A percentile compares a stretch with the other conserved stretches of the same genome.
These are phyloP conservation scores for Metschnikowia noctiluminum DNA, from an alignment of 805 yeast species.

Conservation along the genomic window DNA sequence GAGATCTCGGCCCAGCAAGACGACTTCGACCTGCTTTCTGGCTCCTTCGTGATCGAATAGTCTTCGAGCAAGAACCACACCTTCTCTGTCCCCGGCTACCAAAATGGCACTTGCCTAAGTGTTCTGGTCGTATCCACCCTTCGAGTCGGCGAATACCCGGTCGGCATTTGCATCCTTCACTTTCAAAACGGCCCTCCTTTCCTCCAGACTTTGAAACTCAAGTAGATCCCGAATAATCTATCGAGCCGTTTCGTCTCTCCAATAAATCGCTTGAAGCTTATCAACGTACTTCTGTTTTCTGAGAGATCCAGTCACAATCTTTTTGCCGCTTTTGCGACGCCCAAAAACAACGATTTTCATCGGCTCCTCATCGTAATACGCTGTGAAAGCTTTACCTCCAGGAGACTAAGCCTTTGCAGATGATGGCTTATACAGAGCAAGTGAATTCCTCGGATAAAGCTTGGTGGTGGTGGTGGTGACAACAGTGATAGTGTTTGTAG, in stretches of 20 bases:
- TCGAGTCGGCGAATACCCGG: not conserved
- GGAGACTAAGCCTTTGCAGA: not conserved
- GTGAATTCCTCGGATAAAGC: not conserved
- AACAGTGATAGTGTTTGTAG: not conserved
- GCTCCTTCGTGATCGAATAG: not conserved
- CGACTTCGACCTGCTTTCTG: not conserved
- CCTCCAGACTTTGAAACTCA: not conserved
- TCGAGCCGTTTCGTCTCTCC: not conserved
- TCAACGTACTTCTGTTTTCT: not conserved
- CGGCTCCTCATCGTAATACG: not conserved
- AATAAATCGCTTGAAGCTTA: not conserved
- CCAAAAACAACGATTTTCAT: not conserved
- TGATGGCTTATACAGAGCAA: not conserved
- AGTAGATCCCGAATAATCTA: not conserved
- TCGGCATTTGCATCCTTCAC: not conserved
- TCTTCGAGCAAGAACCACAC: not conserved
- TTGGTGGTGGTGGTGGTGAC: not conserved
- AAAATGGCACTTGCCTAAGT: not conserved
- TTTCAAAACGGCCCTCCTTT: not conserved
- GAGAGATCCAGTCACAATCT: not conserved
- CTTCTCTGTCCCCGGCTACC: not conserved
- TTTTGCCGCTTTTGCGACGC: not conserved
- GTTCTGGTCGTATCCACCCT: not conserved
- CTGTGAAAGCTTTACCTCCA: not conserved
- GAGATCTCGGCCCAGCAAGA: not conserved